phyloP scores from a whole-genome alignment of 2,329 filamentous ascomycete genomes.

The Aspergillus tubingensis region DNA sequence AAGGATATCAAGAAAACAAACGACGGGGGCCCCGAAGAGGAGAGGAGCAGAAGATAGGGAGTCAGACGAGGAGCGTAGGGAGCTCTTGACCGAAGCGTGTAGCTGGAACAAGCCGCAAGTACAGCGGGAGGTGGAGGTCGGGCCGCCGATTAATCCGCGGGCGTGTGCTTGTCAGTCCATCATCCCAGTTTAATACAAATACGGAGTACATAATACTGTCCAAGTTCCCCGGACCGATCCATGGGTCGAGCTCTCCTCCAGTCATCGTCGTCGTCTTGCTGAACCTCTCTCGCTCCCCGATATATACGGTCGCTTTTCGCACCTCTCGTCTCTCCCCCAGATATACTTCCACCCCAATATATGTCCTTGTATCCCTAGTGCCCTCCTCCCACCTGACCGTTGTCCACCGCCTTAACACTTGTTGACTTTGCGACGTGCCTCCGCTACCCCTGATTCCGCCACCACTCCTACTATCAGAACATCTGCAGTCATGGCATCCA shows the following conservation, averaged over 20 bases:
- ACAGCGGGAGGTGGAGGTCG: conserved; percentile 21
- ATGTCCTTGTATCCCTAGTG: conserved; percentile 10
- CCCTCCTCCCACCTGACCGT: conserved; percentile 6
- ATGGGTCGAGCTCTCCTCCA: conserved; percentile 21
- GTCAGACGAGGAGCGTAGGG: conserved; percentile 11
- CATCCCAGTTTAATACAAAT: conserved; percentile 6
- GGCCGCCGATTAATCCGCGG: conserved; percentile 35
- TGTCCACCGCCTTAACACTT: conserved; percentile 11
- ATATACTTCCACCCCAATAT: not conserved
- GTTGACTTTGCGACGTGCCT: conserved; percentile 9
- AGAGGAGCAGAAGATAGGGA: conserved; percentile 15
- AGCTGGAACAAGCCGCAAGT: conserved; percentile 14
- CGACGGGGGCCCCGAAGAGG: conserved; percentile 21
- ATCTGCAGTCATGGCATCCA: conserved; percentile 68
- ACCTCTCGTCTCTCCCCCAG: conserved; percentile 1
- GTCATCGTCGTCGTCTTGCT: conserved; percentile 10
- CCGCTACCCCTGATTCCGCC: conserved; percentile 36
- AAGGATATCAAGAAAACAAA: conserved; percentile 21
- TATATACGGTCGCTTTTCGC: conserved; percentile 8
- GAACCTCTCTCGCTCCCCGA: conserved; percentile 2
- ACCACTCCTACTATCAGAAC: conserved; percentile 24
- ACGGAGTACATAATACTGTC: conserved; percentile 3
- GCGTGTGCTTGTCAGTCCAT: conserved; percentile 14
- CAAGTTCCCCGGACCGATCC: conserved; percentile 31
- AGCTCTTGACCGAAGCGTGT: conserved; percentile 18